Percentiles rank a stretch among this genome's conserved stretches.
Evolutionary conservation across 192 early-diverging fungal genomes (phyloP).

Genomic region (Coemansia reversa): DNA sequence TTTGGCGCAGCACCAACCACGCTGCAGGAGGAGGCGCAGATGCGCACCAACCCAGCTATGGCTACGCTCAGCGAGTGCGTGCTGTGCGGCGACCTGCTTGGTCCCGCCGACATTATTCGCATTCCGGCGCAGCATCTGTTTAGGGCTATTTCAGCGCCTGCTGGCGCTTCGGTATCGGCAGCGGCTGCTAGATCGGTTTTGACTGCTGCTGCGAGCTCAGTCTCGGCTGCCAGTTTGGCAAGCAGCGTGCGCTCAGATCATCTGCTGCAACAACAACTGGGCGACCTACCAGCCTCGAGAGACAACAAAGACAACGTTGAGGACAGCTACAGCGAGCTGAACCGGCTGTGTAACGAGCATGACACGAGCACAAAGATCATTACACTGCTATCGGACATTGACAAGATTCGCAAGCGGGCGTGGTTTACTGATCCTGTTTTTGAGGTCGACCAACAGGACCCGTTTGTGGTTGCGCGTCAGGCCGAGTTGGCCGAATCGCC

Average conservation of each 20-base stretch:
- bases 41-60: slow-evolving; percentile 11
- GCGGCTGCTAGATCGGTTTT: no score
- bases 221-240: no score
- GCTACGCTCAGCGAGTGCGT: slow-evolving; percentile 34
- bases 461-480: slow-evolving; percentile 26
- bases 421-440: slow-evolving; percentile 39
- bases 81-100: slow-evolving; percentile 42
- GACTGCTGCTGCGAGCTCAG: no score
- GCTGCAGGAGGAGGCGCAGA: slow-evolving; percentile 13
- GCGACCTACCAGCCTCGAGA: background rate
- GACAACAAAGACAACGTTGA: slow-evolving; percentile 2
- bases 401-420: slow-evolving; percentile 33
- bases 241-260: no score
- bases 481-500: slow-evolving; percentile 19
- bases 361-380: slow-evolving; percentile 42
- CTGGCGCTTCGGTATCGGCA: background rate
- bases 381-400: slow-evolving; percentile 32
- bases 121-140: slow-evolving; percentile 22
- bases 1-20: slow-evolving; percentile 24
- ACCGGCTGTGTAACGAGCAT: slow-evolving; percentile 33
- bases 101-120: slow-evolving; percentile 14
- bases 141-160: background rate
- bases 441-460: slow-evolving; percentile 38
- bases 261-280: background rate
- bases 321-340: slow-evolving; percentile 29